These are phyloP conservation scores for Chamaecrista fasciculata DNA, from an alignment of 306 rosid genomes.

Conservation along the genomic window DNA sequence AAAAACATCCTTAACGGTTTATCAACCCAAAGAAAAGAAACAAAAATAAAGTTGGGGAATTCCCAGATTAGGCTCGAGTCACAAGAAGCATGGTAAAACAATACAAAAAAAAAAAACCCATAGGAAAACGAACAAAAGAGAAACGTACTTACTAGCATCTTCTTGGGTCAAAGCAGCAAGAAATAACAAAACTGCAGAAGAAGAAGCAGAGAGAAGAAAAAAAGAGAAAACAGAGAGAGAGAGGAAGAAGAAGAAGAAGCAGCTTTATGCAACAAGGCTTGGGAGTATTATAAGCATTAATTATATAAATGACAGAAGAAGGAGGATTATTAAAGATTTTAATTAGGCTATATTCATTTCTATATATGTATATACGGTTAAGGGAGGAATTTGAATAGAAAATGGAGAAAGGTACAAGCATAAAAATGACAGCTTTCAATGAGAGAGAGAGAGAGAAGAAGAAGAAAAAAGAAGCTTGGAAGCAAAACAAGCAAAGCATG, in stretches of 20 bases:
- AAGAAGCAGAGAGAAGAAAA: slow-evolving; percentile 9
- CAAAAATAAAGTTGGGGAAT: slow-evolving; percentile 18
- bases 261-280: slow-evolving; percentile 32
- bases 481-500: slow-evolving; percentile 2
- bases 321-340: slow-evolving; percentile 37
- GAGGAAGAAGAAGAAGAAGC: slow-evolving; percentile 32
- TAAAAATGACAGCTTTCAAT: slow-evolving; percentile 48
- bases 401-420: neutral
- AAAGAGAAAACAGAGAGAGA: slow-evolving; percentile 15
- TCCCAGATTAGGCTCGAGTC: slow-evolving; percentile 1
- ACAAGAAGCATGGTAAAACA: neutral
- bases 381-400: neutral
- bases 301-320: slow-evolving; percentile 60
- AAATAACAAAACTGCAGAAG: slow-evolving; percentile 13
- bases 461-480: neutral
- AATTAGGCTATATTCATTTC: slow-evolving; percentile 11
- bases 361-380: slow-evolving; percentile 16
- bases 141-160: slow-evolving; percentile 98
- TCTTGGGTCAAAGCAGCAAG: slow-evolving; percentile 54
- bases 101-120: slow-evolving; percentile 4
- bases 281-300: slow-evolving; percentile 59
- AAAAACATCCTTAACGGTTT: neutral
- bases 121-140: slow-evolving; percentile 45
- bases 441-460: slow-evolving; percentile 4
- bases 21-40: neutral